Base-by-base conservation (phyloP, 2,329 filamentous ascomycete genomes). In the Pseudogymnoascus sp. region DNA sequence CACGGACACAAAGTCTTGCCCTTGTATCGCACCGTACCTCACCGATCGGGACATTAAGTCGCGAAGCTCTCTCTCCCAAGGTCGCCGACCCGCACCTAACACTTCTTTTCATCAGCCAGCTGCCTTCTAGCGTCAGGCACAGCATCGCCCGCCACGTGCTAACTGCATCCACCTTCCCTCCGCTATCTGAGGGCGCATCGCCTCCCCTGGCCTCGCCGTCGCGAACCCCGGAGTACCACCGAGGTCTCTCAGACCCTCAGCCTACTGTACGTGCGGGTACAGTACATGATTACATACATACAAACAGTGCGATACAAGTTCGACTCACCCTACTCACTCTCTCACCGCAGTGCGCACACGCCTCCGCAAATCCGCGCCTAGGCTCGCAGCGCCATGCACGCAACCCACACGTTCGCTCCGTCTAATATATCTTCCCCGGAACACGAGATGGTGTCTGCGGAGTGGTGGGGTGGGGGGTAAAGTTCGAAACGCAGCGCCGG, bases 161-260 rank as follows among this genome's bases (percentile, higher is more conserved):
- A 53, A 53, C 47, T 53, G 47, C 47, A 53, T 53, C 47, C 47
- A 53, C 47, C 9, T 11, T 7, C 9, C 47, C 47, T 53, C 47
- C 47, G 47, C 47, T 33, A 53, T 53, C 47, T 53, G 47, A 53
- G 9, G 28, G 43, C 25, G 25, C 47, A 39, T 53, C 22, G 12
- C 12, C 14, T 43, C 20, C 41, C 41, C 25, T 22, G 14, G 3
- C 25, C 43, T 50, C 43, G 5, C 25, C 25, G 47, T 53, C 47
- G 47, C 47, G 25, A 53, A 33, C 25, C 47, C 47, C 47, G 47
- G 47, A 53, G 47, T 53, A 53, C 47, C 47, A 53, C 47, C 47
- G 47, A 53, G 28, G 41, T 28, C 22, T 20, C 20, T 12, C n/a
- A 33, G 30, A 33, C 30, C 28, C 22, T 53, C 43, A 30, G 43